Evolutionary conservation across 106 monocot species (phyloP).

Genomic region (Acorus gramineus): DNA sequence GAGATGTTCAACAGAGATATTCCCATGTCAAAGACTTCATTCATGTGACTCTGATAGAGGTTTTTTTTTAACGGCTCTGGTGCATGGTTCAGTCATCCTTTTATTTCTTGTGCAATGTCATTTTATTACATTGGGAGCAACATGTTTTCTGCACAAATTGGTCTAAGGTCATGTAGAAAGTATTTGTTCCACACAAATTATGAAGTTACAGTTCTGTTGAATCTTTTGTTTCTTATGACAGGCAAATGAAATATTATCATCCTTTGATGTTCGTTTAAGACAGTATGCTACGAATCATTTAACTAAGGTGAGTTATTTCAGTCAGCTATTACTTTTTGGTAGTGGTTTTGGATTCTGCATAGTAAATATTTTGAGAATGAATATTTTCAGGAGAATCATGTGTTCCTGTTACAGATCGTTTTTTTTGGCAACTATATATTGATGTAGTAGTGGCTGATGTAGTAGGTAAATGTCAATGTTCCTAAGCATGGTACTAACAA

Average conservation of each 20-base stretch:
- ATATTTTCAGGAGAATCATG: no score
- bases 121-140: background rate
- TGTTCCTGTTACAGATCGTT: no score
- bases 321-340: background rate
- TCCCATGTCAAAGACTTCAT: constrained; percentile 94
- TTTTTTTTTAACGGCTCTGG: constrained; percentile 1
- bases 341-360: background rate
- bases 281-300: constrained; percentile 83
- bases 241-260: constrained; percentile 98
- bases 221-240: constrained; percentile 20
- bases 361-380: no score
- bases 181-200: background rate
- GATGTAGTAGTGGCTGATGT: no score
- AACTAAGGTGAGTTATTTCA: constrained; percentile 53
- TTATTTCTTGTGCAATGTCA: background rate
- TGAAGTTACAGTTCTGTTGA: background rate
- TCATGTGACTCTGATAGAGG: constrained; percentile 90
- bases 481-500: no score
- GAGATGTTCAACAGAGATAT: constrained; percentile 81
- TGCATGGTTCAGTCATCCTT: background rate
- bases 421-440: no score
- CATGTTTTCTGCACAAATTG: no score
- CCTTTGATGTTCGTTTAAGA: constrained; percentile 84
- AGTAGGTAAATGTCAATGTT: no score
- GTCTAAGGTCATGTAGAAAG: background rate